These are phyloP conservation scores for Tricholoma hemisulphureum DNA, from an alignment of 768 basidiomycete species.

Conservation along the genomic window DNA sequence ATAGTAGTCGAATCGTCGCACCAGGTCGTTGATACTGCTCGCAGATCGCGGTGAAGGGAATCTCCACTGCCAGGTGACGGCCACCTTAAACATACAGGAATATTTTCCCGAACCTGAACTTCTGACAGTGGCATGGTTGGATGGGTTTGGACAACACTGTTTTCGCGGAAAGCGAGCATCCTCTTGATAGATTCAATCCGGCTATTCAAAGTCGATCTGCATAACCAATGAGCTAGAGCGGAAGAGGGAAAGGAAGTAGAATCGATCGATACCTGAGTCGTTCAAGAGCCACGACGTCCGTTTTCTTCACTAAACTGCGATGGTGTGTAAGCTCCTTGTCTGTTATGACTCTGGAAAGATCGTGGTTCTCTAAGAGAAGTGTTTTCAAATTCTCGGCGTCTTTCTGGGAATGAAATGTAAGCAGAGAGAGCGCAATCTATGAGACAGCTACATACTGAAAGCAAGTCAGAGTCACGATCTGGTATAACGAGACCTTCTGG, in stretches of 20 bases:
- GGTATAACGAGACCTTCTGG: neutral
- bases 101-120: neutral
- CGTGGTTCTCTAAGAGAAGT: constrained; percentile 30
- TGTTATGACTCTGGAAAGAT: constrained; percentile 21
- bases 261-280: constrained; percentile 34
- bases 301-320: constrained; percentile 17
- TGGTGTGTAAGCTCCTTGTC: constrained; percentile 15
- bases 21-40: neutral
- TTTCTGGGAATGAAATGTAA: constrained; percentile 23
- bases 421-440: neutral
- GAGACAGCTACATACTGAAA: constrained; percentile 15
- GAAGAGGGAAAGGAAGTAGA: neutral
- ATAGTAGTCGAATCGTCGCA: neutral
- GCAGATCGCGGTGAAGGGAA: neutral
- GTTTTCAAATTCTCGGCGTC: constrained; percentile 26
- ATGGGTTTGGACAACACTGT: neutral
- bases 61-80: neutral
- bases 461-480: constrained; percentile 26
- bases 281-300: constrained; percentile 44
- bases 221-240: constrained; percentile 1
- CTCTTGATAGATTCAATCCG: constrained; percentile 40
- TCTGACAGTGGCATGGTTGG: neutral
- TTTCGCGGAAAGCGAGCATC: constrained; percentile 27
- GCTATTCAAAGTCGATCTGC: constrained; percentile 34
- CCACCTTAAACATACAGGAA: neutral